Evolutionary conservation across 2,329 filamentous ascomycete genomes (phyloP), one percentile per base, ranked within the genome.

Genomic region (Neofusicoccum parvum): DNA sequence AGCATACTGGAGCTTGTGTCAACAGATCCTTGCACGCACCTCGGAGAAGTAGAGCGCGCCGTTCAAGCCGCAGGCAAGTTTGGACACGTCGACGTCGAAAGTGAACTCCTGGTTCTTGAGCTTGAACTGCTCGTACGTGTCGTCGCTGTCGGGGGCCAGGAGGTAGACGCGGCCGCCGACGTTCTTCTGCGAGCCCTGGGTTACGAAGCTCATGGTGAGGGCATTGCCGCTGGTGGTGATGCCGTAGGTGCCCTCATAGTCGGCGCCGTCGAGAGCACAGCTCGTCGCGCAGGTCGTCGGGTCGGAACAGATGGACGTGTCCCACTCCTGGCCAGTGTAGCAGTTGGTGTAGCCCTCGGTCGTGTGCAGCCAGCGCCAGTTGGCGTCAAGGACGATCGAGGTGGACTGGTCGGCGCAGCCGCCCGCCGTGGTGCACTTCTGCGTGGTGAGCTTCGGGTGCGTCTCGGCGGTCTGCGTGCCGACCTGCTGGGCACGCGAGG

Each of bases 1-100:
- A 48, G 56, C 41, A 34, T 34, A 15, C 12, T 4, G 15, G 34
- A 9, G 12, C 3, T 1, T 3, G 14, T 9, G 20, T 14, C 45
- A 17, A 12, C 6, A 32, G 6, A 14, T 36, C 15, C n/a, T 27
- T 46, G 6, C 14, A 77, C 59, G 76, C 67, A 69, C 75, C 76
- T 66, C 65, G 36, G 65, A 41, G 32, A 66, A 81, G 78, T 91
- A 90, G 51, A 91, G 79, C 50, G 88, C 88, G 64, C 89, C 89
- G 77, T 92, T 92, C 66, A 92, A 79, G 67, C 90, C 90, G 72
- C 90, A 92, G 67, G 86, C 85, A 20, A 90, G 80, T 70, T 85
- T 83, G 46, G 88, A 90, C 50, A 90, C 73, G 66, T 79, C 76
- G 32, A 79, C 76, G 39, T 79, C 77, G 67, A 79, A 78, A 65